Conservation (phyloP, 2,329 filamentous ascomycete genomes). For the Microdochium bolleyi region DNA sequence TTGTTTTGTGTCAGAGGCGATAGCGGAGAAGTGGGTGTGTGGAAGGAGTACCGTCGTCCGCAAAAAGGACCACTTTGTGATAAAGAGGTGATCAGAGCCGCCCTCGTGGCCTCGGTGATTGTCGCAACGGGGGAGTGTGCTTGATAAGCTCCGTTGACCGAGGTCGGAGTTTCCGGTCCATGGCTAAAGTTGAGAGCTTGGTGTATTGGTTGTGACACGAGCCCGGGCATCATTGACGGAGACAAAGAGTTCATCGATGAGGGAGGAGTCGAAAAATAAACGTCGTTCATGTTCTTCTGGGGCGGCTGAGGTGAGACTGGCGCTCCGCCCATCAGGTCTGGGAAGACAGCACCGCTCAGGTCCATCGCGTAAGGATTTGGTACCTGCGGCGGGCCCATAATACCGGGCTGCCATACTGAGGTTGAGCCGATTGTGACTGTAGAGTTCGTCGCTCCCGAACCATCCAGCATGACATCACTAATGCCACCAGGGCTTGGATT, state of each 20-base stretch:
- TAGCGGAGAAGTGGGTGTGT: slow-evolving; percentile 44
- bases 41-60: slow-evolving; percentile 57
- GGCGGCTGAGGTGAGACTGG: slow-evolving; percentile 73
- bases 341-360: slow-evolving; percentile 64
- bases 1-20: slow-evolving; percentile 42
- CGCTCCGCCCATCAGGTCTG: slow-evolving; percentile 64
- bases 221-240: slow-evolving; percentile 61
- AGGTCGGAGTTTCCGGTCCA: slow-evolving; percentile 66
- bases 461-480: slow-evolving; percentile 87
- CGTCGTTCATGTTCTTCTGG: slow-evolving; percentile 63
- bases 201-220: slow-evolving; percentile 53
- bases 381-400: slow-evolving; percentile 63
- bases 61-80: slow-evolving; percentile 48
- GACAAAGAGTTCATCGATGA: slow-evolving; percentile 67
- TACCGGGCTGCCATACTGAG: slow-evolving; percentile 61
- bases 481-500: slow-evolving; percentile 87
- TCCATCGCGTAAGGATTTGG: slow-evolving; percentile 68
- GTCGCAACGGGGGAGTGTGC: slow-evolving; percentile 52
- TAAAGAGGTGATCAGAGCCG: slow-evolving; percentile 51
- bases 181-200: slow-evolving; percentile 55
- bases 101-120: slow-evolving; percentile 57
- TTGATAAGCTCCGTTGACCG: slow-evolving; percentile 57
- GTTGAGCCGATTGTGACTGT: slow-evolving; percentile 41
- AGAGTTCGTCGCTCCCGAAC: slow-evolving; percentile 50
- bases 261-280: slow-evolving; percentile 73